Conservation (phyloP, 2,329 filamentous ascomycete species). For the Diaporthe sp. region DNA sequence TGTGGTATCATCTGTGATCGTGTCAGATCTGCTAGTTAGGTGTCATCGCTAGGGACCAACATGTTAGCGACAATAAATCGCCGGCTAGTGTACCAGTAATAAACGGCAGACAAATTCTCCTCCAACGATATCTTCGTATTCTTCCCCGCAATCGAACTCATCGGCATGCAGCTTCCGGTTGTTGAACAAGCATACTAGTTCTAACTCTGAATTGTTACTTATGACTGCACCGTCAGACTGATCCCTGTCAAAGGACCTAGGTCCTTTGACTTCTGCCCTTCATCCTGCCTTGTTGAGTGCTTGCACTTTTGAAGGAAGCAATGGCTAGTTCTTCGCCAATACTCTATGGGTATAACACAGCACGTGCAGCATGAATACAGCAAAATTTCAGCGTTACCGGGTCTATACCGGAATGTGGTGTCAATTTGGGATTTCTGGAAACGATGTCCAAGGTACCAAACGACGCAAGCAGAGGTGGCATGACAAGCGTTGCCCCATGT, state of each 20-base stretch:
- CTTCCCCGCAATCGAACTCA: slow-evolving; percentile 8
- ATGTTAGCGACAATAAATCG: not conserved
- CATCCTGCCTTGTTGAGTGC: not conserved
- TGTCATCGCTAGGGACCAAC: slow-evolving; percentile 6
- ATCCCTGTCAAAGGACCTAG: not conserved
- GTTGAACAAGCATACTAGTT: slow-evolving; percentile 1
- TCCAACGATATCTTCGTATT: slow-evolving; percentile 11
- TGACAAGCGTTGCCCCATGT: slow-evolving; percentile 1
- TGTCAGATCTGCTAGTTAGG: slow-evolving; percentile 20
- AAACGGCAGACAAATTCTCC: slow-evolving; percentile 11
- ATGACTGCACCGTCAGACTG: not conserved
- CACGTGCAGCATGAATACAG: not conserved
- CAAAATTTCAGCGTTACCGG: not conserved
- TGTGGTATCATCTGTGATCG: slow-evolving; percentile 12
- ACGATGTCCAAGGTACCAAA: not conserved
- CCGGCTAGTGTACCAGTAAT: not conserved
- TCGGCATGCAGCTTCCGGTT: slow-evolving; percentile 18
- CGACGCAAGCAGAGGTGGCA: not conserved
- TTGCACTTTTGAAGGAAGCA: not conserved
- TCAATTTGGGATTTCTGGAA: too few relatives aligned
- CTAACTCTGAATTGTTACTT: not conserved
- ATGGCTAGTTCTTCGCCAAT: not conserved
- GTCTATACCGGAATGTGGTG: not conserved
- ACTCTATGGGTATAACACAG: not conserved
- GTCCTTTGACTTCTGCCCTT: not conserved